Evolutionary conservation across 1,284 basidiomycete species (phyloP).

Genomic region (Anthracocystis panici-leucophaei): DNA sequence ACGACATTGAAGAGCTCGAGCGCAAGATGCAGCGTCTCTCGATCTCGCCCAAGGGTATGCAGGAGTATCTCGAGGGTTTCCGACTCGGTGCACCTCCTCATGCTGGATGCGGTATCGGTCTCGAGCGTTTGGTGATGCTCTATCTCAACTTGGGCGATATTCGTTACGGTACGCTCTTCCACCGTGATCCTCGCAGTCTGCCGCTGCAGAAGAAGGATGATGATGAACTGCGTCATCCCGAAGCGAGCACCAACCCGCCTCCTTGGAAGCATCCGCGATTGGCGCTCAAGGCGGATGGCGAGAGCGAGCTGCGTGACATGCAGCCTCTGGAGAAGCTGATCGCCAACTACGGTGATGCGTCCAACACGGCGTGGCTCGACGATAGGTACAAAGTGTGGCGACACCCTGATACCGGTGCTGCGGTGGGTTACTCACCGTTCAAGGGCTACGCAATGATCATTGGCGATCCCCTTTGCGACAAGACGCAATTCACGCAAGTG

Average conservation of each 20-base stretch:
- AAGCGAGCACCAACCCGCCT: conserved; percentile 63
- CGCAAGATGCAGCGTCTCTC: conserved; percentile 56
- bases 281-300: conserved; percentile 30
- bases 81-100: conserved; percentile 66
- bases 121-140: conserved; percentile 67
- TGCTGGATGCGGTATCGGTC: conserved; percentile 68
- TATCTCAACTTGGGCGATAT: conserved; percentile 68
- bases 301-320: conserved; percentile 55
- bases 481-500: conserved; percentile 71
- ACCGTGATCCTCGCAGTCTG: conserved; percentile 66
- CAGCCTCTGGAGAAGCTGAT: conserved; percentile 72
- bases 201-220: conserved; percentile 42
- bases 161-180: conserved; percentile 65
- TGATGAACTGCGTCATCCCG: conserved; percentile 60
- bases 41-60: conserved; percentile 59
- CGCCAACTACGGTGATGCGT: conserved; percentile 75
- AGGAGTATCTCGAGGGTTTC: conserved; percentile 68
- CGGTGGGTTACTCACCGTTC: conserved; percentile 72
- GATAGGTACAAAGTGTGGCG: conserved; percentile 75
- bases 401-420: conserved; percentile 72
- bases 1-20: conserved; percentile 61
- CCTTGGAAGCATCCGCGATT: conserved; percentile 53
- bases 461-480: conserved; percentile 74
- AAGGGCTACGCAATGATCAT: conserved; percentile 72
- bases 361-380: conserved; percentile 75